Conservation (phyloP, 345 rosid species). For the Moricandia arvensis region DNA sequence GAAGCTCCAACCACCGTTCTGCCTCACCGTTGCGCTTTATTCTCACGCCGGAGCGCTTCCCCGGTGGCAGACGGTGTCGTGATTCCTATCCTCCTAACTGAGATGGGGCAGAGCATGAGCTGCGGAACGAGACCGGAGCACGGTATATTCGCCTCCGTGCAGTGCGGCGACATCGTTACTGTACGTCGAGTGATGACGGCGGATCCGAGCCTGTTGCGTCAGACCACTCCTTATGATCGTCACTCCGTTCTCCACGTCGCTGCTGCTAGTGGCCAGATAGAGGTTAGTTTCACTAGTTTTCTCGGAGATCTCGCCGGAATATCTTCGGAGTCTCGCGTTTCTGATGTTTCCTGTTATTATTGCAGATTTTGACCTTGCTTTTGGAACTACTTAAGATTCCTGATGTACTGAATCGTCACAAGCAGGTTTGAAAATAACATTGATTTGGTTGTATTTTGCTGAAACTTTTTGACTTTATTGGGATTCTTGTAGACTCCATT, state of each 20-base stretch:
- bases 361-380: slow-evolving; percentile 73
- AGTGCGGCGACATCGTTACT: slow-evolving; percentile 59
- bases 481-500: slow-evolving; percentile 67
- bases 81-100: slow-evolving; percentile 10
- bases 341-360: slow-evolving; percentile 1
- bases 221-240: slow-evolving; percentile 71
- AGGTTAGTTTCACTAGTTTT: slow-evolving; percentile 43
- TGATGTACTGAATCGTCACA: slow-evolving; percentile 81
- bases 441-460: too few relatives aligned
- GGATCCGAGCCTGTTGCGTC: slow-evolving; percentile 56
- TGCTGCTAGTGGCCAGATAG: slow-evolving; percentile 97
- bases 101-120: slow-evolving; percentile 96
- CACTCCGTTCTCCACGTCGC: slow-evolving; percentile 89
- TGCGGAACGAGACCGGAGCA: slow-evolving; percentile 67
- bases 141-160: slow-evolving; percentile 70
- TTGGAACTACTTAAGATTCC: slow-evolving; percentile 73
- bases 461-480: too few relatives aligned
- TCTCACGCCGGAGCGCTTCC: slow-evolving; percentile 40
- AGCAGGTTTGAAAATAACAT: slow-evolving; percentile 51
- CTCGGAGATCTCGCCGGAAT: not conserved
- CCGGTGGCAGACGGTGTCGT: slow-evolving; percentile 51
- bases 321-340: not conserved
- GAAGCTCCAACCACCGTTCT: not conserved
- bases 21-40: slow-evolving; percentile 41
- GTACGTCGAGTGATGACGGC: slow-evolving; percentile 48